Evolutionary conservation across 225 moss, liverwort and hornwort species (phyloP), one percentile per base, ranked within the genome.

Genomic region (Anthoceros angustus): DNA sequence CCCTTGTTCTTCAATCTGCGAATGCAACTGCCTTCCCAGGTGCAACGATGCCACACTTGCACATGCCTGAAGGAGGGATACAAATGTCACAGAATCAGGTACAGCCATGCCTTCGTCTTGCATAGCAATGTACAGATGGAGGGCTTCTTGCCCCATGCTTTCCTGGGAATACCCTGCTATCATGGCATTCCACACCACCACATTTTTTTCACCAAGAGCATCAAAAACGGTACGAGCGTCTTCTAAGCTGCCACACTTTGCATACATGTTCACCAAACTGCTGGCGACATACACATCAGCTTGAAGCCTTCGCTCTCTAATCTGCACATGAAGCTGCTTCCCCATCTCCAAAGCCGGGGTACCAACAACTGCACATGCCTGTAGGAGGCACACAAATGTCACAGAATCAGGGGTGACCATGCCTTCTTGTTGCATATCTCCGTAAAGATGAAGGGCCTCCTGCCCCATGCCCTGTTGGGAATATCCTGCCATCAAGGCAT

Each of bases 61-160:
- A 55, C 55, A 55, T 7, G 55, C 55, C 55, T 55, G 55, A 18
- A 55, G 55, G n/a, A 55, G 55, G 18, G n/a, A 55, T 12, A 55
- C 55, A 55, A 55, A 55, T 9, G 55, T 55, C 7, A 55, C 10
- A 55, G 55, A 18, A 55, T 9, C 23, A 18, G 55, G n/a, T 7
- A 20, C 16, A 55, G 55, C 23, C 1, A 20, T 5, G n/a, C 55
- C 55, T 8, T 55, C n/a, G 23, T 23, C 18, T 23, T 5, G 55
- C 55, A 55, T 55, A 23, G 18, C 55, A 18, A 18, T 55, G n/a
- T 18, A 55, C n/a, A 55, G 14, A 15, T 7, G 5, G 8, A 55
- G 2, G 7, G n/a, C 14, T 55, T 55, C 55, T 15, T 15, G 55
- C 18, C 55, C 12, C n/a, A 15, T 18, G n/a, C 55, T 23, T 18